A percentile compares a stretch with the other conserved stretches of the same genome.
phyloP scores from a whole-genome alignment of 306 rosid genomes.

The Sechiopsis laciniata region DNA sequence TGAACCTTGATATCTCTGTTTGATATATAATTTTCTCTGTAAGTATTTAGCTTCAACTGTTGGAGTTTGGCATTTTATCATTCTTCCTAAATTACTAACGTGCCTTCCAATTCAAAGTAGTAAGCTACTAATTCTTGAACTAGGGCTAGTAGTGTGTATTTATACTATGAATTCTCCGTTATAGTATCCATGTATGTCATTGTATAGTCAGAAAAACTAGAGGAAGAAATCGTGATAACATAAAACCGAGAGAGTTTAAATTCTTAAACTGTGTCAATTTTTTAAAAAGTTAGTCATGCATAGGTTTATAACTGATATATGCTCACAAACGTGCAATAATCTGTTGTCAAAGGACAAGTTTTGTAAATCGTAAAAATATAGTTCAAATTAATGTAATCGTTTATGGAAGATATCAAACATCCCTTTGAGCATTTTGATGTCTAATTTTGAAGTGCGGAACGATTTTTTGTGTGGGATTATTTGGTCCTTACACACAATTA shows the following conservation, averaged over 20 bases:
- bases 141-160: background rate
- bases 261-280: background rate
- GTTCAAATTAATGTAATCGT: too few species aligned
- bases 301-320: background rate
- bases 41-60: too few species aligned
- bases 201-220: background rate
- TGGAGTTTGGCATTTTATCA: background rate
- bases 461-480: background rate
- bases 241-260: background rate
- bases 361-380: too few species aligned
- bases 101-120: background rate
- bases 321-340: background rate
- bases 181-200: background rate
- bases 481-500: background rate
- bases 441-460: background rate
- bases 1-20: conserved; percentile 7
- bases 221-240: background rate
- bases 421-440: background rate
- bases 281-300: background rate
- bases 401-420: too few species aligned
- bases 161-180: background rate
- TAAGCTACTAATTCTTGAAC: background rate
- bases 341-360: too few species aligned
- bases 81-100: background rate
- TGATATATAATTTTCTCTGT: background rate